Evolutionary conservation across 1,284 basidiomycete genomes (phyloP).

Genomic region (Singerocomus rubriflavus): DNA sequence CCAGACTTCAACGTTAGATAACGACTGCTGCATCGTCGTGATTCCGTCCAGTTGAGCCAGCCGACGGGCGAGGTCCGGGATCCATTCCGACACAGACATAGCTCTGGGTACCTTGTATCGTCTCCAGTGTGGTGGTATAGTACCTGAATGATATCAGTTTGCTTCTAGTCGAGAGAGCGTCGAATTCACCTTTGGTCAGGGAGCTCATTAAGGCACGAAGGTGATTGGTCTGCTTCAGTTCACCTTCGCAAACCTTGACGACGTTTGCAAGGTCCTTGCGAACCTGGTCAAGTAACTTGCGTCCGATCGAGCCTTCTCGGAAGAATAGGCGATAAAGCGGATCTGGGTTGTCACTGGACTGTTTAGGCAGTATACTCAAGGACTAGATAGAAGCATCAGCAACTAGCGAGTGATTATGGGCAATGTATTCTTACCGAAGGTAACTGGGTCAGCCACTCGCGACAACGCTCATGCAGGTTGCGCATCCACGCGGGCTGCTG

Average conservation of each 20-base stretch:
- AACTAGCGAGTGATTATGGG: background rate
- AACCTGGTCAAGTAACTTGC: constrained; percentile 73
- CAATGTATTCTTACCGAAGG: constrained; percentile 58
- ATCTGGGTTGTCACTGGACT: constrained; percentile 69
- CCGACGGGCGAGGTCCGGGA: constrained; percentile 77
- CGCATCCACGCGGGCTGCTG: constrained; percentile 94
- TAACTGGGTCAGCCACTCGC: constrained; percentile 77
- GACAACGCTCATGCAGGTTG: constrained; percentile 71
- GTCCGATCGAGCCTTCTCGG: constrained; percentile 83
- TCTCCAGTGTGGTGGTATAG: constrained; percentile 85
- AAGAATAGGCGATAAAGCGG: constrained; percentile 86
- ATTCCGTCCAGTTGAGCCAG: constrained; percentile 80
- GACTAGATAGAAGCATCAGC: constrained; percentile 39
- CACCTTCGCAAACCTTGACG: constrained; percentile 80
- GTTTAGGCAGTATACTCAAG: constrained; percentile 61
- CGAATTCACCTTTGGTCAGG: constrained; percentile 74
- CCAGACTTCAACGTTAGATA: constrained; percentile 80
- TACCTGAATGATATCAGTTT: constrained; percentile 48
- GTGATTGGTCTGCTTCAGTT: constrained; percentile 92
- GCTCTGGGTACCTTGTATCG: constrained; percentile 83
- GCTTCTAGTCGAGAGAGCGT: background rate
- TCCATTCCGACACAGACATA: constrained; percentile 81
- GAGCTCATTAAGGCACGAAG: constrained; percentile 83
- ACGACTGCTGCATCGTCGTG: constrained; percentile 56
- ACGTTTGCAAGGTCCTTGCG: constrained; percentile 79